Evolutionary conservation across 495 filamentous ascomycete species (phyloP).

Genomic region (Neurospora sp.): DNA sequence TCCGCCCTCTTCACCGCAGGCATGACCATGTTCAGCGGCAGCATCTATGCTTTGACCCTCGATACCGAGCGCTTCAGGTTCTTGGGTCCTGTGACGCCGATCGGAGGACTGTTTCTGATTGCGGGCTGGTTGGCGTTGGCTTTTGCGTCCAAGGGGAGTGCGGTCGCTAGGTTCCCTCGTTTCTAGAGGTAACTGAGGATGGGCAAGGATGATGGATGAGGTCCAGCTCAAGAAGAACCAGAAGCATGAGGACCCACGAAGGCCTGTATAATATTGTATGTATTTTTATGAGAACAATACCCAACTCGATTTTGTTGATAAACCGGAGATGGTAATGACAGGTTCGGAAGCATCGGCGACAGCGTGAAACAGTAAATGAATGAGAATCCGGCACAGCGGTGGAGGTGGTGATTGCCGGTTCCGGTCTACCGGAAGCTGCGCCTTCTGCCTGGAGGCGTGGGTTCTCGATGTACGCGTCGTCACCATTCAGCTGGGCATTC

Average conservation of each 20-base stretch:
- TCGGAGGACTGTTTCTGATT: constrained; percentile 50
- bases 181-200: not conserved
- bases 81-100: constrained; percentile 48
- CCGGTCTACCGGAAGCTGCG: not conserved
- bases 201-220: not conserved
- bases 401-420: not conserved
- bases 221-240: not conserved
- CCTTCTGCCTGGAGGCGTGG: not conserved
- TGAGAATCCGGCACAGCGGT: not conserved
- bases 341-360: too few species aligned
- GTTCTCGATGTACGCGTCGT: not conserved
- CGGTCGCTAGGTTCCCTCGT: not conserved
- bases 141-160: constrained; percentile 4
- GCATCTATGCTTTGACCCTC: constrained; percentile 48
- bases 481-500: not conserved
- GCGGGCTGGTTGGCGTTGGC: constrained; percentile 39
- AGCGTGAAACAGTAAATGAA: too few species aligned
- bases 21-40: constrained; percentile 51
- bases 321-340: too few species aligned
- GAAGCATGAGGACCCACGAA: not conserved
- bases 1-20: constrained; percentile 32
- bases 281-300: not conserved
- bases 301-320: not conserved
- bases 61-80: constrained; percentile 45
- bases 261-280: not conserved